Percentiles rank a stretch among this genome's conserved stretches.
These are phyloP conservation scores for Euphrasia confusa DNA, from an alignment of 257 asterid species.

Conservation along the genomic window DNA sequence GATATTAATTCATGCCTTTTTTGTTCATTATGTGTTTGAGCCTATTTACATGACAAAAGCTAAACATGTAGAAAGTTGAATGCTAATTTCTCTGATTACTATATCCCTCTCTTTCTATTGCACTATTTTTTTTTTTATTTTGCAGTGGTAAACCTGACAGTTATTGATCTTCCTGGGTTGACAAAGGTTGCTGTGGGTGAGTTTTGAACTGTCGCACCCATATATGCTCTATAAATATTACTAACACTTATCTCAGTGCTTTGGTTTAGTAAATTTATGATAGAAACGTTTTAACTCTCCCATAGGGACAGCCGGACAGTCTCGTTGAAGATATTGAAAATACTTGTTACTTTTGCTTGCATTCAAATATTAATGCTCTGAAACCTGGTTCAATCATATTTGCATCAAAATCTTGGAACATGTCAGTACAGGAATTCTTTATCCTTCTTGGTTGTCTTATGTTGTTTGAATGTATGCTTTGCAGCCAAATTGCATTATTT, in stretches of 20 bases:
- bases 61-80: neutral
- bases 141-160: constrained; percentile 90
- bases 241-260: constrained; percentile 13
- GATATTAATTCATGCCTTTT: constrained; percentile 1
- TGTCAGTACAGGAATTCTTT: no score
- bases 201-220: constrained; percentile 29
- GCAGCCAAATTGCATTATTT: constrained; percentile 90
- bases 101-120: neutral
- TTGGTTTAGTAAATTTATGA: constrained; percentile 21
- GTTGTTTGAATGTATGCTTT: constrained; percentile 18
- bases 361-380: constrained; percentile 5
- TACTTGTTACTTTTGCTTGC: constrained; percentile 13
- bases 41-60: neutral
- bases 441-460: constrained; percentile 4
- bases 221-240: constrained; percentile 14
- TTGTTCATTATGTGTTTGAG: constrained; percentile 1
- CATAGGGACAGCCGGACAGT: constrained; percentile 91
- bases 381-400: neutral
- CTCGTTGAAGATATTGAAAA: constrained; percentile 91
- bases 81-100: neutral
- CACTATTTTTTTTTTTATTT: constrained; percentile 12
- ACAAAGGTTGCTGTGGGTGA: constrained; percentile 98
- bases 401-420: neutral
- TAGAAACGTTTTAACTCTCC: constrained; percentile 23
- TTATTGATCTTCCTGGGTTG: constrained; percentile 96